A percentile compares a stretch with the other conserved stretches of the same genome.
phyloP scores from a whole-genome alignment of 192 early-diverging fungal species.

The Glomus cerebriforme region DNA sequence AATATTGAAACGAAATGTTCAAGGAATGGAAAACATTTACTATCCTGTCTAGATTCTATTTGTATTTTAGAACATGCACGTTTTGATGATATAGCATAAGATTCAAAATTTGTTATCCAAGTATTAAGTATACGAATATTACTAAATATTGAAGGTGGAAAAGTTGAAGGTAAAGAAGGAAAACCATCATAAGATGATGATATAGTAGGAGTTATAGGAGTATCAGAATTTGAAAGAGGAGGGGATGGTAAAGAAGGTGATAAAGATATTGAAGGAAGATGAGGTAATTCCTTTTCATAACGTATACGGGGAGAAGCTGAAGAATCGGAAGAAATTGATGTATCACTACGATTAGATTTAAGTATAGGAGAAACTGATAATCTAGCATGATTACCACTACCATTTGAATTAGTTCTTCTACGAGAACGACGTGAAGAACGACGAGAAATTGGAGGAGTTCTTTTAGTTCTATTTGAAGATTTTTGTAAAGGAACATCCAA shows the following conservation, averaged over 20 bases:
- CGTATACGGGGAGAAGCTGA: background rate
- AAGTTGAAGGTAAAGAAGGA: background rate
- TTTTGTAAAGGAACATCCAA: background rate
- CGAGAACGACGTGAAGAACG: background rate
- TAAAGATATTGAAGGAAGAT: background rate
- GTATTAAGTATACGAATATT: constrained; percentile 2
- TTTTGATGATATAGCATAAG: constrained; percentile 10
- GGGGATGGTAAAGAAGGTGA: background rate
- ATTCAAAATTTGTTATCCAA: constrained; percentile 22
- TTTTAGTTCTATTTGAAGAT: background rate
- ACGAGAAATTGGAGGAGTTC: background rate
- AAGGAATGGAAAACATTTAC: constrained; percentile 19
- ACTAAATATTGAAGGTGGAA: background rate
- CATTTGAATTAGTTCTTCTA: background rate
- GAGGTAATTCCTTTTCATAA: background rate
- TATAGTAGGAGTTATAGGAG: background rate
- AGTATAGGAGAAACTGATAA: background rate
- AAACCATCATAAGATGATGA: background rate
- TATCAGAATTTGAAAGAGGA: background rate
- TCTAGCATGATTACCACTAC: background rate
- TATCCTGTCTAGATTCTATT: background rate
- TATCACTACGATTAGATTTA: background rate
- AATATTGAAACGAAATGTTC: constrained; percentile 23
- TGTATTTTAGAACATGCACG: background rate
- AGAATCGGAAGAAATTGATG: background rate